Evolutionary conservation across 179 eudicot genomes (phyloP).

Genomic region (Spinacia oleracea): DNA sequence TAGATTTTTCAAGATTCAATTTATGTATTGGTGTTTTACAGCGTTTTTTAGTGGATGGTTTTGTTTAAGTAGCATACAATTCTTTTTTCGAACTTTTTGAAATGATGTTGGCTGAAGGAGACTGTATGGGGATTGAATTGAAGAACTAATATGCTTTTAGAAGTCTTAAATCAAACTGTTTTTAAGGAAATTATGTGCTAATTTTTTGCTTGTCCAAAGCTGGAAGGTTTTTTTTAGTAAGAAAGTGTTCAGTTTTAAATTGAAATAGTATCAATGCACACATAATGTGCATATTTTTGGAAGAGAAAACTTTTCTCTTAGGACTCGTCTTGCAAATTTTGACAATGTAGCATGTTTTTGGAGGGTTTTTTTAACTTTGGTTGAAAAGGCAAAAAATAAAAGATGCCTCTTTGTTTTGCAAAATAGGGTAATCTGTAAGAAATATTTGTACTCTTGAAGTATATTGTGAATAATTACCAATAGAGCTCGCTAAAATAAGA

Average conservation of each 20-base stretch:
- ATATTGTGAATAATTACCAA: neutral
- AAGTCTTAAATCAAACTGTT: neutral
- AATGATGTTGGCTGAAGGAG: neutral
- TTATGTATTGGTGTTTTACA: neutral
- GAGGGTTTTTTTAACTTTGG: neutral
- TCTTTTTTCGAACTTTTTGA: neutral
- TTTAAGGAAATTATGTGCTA: neutral
- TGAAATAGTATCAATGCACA: neutral
- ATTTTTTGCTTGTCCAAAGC: neutral
- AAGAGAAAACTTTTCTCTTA: neutral
- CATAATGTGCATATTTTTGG: slow-evolving; percentile 5
- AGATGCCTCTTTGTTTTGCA: too few species aligned
- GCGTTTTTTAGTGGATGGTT: neutral
- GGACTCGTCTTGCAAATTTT: too few species aligned
- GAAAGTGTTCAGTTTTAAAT: neutral
- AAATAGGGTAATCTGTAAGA: neutral
- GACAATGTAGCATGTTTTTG: too few species aligned
- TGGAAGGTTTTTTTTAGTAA: neutral
- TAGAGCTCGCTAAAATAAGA: neutral
- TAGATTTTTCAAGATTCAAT: neutral
- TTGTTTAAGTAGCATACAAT: neutral
- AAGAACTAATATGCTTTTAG: neutral
- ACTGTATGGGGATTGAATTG: neutral
- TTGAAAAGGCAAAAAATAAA: neutral
- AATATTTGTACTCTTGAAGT: neutral